These are phyloP conservation scores for Penicillium coprophilum DNA, from an alignment of 495 filamentous ascomycete genomes.

Conservation along the genomic window DNA sequence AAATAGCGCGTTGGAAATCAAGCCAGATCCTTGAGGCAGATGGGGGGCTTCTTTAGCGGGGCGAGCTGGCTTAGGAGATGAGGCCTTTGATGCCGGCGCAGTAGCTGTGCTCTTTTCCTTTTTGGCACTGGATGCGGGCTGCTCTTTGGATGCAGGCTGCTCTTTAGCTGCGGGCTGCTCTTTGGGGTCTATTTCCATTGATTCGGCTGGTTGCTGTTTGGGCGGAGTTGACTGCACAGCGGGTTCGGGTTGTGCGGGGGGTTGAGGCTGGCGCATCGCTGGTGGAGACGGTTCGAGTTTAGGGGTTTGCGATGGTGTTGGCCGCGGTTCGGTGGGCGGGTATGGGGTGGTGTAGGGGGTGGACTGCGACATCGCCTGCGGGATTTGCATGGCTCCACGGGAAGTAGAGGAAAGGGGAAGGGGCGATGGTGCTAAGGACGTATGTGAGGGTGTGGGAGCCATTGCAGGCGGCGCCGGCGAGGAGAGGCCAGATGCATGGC, in stretches of 20 bases:
- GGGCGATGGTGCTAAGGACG: conserved; percentile 31
- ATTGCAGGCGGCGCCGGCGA: conserved; percentile 32
- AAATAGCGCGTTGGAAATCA: conserved; percentile 63
- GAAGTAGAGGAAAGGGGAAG: conserved; percentile 29
- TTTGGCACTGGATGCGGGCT: conserved; percentile 26
- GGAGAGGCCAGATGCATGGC: conserved; percentile 31
- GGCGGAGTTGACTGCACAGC: conserved; percentile 18
- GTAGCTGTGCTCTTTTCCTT: conserved; percentile 45
- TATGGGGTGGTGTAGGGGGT: conserved; percentile 34
- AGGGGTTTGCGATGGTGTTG: conserved; percentile 23
- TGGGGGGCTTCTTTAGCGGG: conserved; percentile 54
- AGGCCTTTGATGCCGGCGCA: conserved; percentile 55
- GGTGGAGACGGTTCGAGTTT: conserved; percentile 25
- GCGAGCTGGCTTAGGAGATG: conserved; percentile 58
- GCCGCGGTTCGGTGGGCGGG: conserved; percentile 25
- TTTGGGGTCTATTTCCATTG: conserved; percentile 43
- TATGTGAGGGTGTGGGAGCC: conserved; percentile 26
- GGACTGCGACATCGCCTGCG: conserved; percentile 26
- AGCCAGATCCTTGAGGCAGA: conserved; percentile 64
- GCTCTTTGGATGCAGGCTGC: no score
- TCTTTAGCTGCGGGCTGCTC: conserved; percentile 22
- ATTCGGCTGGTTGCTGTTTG: conserved; percentile 19
- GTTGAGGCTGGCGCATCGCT: conserved; percentile 23
- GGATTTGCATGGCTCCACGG: conserved; percentile 22
- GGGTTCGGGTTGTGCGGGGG: conserved; percentile 16